Conservation (phyloP, 306 rosid genomes). For the Cucurbita argyrosperma region DNA sequence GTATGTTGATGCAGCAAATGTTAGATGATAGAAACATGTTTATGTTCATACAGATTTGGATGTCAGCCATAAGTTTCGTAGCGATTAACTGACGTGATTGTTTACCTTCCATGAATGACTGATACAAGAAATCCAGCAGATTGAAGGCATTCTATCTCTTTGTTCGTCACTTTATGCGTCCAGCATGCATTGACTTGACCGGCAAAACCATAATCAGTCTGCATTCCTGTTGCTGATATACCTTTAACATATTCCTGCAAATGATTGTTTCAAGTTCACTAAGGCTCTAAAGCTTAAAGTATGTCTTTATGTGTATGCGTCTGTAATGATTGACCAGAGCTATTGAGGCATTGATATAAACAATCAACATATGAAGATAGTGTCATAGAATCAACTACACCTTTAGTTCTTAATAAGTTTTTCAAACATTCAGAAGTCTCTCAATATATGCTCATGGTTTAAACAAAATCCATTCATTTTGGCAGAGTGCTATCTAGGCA, state of each 20-base stretch:
- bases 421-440: not conserved
- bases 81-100: not conserved
- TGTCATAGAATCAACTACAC: not conserved
- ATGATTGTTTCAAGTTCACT: slow-evolving; percentile 5
- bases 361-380: not conserved
- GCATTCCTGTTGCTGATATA: slow-evolving; percentile 78
- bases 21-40: not conserved
- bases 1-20: not conserved
- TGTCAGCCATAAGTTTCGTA: not conserved
- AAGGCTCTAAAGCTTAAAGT: slow-evolving; percentile 5
- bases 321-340: not conserved
- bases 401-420: not conserved
- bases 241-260: slow-evolving; percentile 83
- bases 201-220: slow-evolving; percentile 60
- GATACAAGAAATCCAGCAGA: slow-evolving; percentile 73
- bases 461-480: not conserved
- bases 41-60: not conserved
- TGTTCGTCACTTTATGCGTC: slow-evolving; percentile 64
- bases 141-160: slow-evolving; percentile 51
- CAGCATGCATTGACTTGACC: slow-evolving; percentile 91
- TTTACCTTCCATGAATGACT: slow-evolving; percentile 85
- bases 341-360: not conserved
- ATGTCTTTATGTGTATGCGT: no score
- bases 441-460: not conserved
- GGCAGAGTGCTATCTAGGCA: not conserved